These are phyloP conservation scores for carrot (Daucus carota) DNA, from an alignment of 129 eudicot species.

Conservation along the genomic window DNA sequence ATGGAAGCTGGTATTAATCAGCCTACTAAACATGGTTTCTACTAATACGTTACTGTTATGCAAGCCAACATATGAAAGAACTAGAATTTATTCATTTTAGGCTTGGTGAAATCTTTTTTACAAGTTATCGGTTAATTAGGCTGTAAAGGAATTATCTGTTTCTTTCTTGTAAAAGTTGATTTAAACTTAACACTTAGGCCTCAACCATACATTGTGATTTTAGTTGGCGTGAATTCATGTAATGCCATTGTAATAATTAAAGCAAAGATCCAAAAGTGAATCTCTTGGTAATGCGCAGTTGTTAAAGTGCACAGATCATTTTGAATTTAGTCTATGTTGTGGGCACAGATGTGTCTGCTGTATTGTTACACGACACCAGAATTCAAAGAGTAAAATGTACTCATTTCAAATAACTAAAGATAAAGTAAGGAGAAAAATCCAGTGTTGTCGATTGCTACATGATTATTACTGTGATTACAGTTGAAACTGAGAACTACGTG, in stretches of 20 bases:
- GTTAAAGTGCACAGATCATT: neutral
- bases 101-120: too few species aligned
- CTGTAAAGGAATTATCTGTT: too few species aligned
- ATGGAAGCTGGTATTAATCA: too few species aligned
- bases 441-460: neutral
- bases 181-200: too few species aligned
- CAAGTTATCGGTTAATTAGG: too few species aligned
- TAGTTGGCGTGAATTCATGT: neutral
- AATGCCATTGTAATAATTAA: neutral
- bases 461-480: neutral
- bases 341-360: neutral
- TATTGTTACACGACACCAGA: neutral
- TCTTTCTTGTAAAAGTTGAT: too few species aligned
- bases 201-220: too few species aligned
- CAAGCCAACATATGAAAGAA: too few species aligned
- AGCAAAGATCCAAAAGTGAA: neutral
- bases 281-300: neutral
- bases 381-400: neutral
- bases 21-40: too few species aligned
- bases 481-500: neutral
- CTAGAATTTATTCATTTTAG: too few species aligned
- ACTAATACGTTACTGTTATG: too few species aligned
- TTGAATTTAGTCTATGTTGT: neutral
- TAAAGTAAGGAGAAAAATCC: neutral
- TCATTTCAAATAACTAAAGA: neutral